Conservation (phyloP, 306 rosid species). For the Fagus sylvatica region DNA sequence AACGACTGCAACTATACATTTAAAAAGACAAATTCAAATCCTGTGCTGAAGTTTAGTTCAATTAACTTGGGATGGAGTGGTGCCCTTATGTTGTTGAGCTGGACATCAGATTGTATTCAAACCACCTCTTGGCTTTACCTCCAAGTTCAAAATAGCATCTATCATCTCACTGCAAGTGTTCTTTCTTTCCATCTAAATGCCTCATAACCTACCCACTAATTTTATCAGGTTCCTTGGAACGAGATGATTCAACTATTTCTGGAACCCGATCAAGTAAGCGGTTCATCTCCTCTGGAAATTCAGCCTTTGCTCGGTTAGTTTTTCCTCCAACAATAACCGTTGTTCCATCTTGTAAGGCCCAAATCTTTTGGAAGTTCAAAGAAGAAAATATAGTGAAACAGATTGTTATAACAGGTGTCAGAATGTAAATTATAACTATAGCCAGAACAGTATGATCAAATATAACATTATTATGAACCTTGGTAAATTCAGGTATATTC, state of each 20-base stretch:
- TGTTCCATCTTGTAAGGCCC: conserved; percentile 96
- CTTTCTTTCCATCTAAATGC: conserved; percentile 18
- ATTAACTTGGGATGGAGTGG: background rate
- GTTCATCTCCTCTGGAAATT: conserved; percentile 80
- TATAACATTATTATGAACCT: background rate
- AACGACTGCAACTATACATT: background rate
- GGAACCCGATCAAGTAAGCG: conserved; percentile 75
- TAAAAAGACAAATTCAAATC: background rate
- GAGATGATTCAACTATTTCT: conserved; percentile 64
- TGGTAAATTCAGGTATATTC: conserved; percentile 8
- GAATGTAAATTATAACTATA: background rate
- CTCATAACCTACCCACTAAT: conserved; percentile 43
- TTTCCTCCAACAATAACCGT: conserved; percentile 75
- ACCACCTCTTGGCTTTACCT: background rate
- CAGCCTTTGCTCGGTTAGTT: conserved; percentile 80
- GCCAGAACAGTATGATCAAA: background rate
- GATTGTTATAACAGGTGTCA: background rate
- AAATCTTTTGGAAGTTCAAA: conserved; percentile 57
- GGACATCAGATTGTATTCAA: background rate
- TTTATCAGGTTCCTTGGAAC: conserved; percentile 35
- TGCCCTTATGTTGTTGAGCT: background rate
- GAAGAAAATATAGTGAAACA: conserved; percentile 12
- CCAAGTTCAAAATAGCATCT: conserved; percentile 4
- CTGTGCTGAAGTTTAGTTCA: background rate
- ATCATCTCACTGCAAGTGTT: background rate